These are phyloP conservation scores for Tuctoria greenei DNA, from an alignment of 176 grass and related monocot species.

Conservation along the genomic window DNA sequence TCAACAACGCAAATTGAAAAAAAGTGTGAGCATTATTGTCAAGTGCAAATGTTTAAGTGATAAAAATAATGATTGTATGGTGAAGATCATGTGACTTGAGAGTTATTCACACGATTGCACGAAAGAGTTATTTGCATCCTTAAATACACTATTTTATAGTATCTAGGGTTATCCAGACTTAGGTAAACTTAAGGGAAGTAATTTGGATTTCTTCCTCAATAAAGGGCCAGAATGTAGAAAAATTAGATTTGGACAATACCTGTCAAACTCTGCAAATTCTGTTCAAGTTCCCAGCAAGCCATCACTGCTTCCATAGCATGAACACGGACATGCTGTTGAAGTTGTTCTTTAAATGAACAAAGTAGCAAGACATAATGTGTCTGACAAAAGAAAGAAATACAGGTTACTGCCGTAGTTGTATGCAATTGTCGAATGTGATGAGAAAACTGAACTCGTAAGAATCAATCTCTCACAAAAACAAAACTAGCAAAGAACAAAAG, in stretches of 20 bases:
- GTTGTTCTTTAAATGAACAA: slow-evolving; percentile 76
- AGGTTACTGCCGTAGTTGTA: neutral
- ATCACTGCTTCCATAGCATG: slow-evolving; percentile 80
- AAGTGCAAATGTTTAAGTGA: too few relatives aligned
- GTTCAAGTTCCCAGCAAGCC: slow-evolving; percentile 79
- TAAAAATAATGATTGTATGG: too few relatives aligned
- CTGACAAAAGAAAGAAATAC: slow-evolving; percentile 36
- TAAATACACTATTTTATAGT: too few relatives aligned
- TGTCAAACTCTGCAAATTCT: slow-evolving; percentile 71
- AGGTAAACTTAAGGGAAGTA: too few relatives aligned
- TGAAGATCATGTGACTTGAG: too few relatives aligned
- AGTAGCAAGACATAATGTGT: slow-evolving; percentile 70
- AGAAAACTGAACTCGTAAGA: neutral
- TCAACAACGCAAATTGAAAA: too few relatives aligned
- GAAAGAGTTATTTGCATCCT: too few relatives aligned
- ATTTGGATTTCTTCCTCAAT: too few relatives aligned
- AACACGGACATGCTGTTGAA: slow-evolving; percentile 75
- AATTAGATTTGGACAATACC: slow-evolving; percentile 16
- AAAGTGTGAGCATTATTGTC: too few relatives aligned
- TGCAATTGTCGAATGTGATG: neutral
- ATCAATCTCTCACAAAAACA: neutral
- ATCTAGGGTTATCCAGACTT: too few relatives aligned
- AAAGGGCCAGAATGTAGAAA: neutral
- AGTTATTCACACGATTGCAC: too few relatives aligned
- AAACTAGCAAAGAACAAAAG: neutral